Conservation (phyloP, 495 filamentous ascomycete genomes). For the Tricharina praecox region DNA sequence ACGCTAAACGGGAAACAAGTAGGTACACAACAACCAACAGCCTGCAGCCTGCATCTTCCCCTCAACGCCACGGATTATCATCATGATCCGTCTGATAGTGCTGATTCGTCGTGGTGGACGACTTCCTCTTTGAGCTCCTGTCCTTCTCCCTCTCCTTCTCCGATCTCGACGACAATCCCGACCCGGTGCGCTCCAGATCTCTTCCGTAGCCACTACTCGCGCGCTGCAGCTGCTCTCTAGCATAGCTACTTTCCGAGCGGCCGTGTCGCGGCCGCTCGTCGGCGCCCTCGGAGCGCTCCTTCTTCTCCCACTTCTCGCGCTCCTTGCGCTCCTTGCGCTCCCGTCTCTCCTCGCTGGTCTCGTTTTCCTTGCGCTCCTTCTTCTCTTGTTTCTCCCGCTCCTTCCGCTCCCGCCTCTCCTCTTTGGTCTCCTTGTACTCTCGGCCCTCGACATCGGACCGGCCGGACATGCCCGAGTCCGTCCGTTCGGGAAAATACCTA, state of each 20-base stretch:
- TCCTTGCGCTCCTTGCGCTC: not conserved
- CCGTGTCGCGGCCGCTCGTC: not conserved
- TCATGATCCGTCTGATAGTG: not conserved
- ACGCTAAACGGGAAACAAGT: too few species aligned
- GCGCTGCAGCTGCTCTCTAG: not conserved
- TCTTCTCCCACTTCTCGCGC: not conserved
- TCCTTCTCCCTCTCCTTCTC: not conserved
- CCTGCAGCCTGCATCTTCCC: not conserved
- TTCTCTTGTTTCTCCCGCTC: not conserved
- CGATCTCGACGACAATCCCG: not conserved
- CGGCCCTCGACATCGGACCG: not conserved
- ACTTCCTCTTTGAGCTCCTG: not conserved
- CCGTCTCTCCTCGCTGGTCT: not conserved
- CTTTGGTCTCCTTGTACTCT: not conserved
- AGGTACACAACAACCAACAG: too few species aligned
- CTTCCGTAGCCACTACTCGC: not conserved
- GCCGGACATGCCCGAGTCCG: not conserved
- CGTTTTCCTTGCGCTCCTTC: too few species aligned
- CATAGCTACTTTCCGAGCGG: too few species aligned
- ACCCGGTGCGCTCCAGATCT: not conserved
- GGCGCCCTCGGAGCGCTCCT: not conserved
- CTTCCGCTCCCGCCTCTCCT: not conserved
- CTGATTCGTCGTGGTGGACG: not conserved
- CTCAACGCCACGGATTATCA: slow-evolving; percentile 5
- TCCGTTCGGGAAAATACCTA: not conserved